A percentile compares a stretch with the other conserved stretches of the same genome.
These are phyloP conservation scores for Tephrocybe sp. DNA, from an alignment of 768 basidiomycete genomes.

Conservation along the genomic window DNA sequence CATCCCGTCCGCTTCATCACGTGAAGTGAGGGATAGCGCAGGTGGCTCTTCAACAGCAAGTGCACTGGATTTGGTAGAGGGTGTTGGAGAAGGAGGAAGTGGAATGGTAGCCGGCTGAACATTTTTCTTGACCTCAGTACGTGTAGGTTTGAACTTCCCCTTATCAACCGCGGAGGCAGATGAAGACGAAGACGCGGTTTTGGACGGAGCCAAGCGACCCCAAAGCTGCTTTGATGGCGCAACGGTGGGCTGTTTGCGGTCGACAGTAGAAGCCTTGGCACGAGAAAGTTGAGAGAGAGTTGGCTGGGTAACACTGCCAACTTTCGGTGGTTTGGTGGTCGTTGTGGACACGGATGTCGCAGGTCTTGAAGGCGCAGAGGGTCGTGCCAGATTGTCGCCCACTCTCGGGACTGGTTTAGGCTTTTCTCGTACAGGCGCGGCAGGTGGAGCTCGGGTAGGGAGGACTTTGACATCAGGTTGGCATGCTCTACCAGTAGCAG, in stretches of 20 bases:
- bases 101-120: slow-evolving; percentile 33
- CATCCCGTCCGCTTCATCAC: neutral
- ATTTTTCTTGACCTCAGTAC: slow-evolving; percentile 14
- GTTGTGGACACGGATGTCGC: neutral
- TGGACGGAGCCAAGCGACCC: slow-evolving; percentile 15
- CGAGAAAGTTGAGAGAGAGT: slow-evolving; percentile 29
- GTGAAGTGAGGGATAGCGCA: neutral
- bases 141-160: slow-evolving; percentile 5
- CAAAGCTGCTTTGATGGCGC: slow-evolving; percentile 12
- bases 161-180: neutral
- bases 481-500: neutral
- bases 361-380: neutral
- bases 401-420: slow-evolving; percentile 4
- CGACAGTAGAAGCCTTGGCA: slow-evolving; percentile 16
- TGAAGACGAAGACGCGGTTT: slow-evolving; percentile 16
- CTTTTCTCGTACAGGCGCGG: slow-evolving; percentile 4
- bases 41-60: neutral
- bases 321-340: slow-evolving; percentile 8
- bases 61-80: neutral
- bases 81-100: slow-evolving; percentile 36
- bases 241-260: slow-evolving; percentile 5
- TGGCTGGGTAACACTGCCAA: slow-evolving; percentile 22
- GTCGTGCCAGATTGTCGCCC: neutral
- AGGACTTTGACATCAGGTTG: slow-evolving; percentile 1
- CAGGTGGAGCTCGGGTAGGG: neutral